phyloP scores from a whole-genome alignment of 805 yeast genomes.

The Pichia cephalocereana region DNA sequence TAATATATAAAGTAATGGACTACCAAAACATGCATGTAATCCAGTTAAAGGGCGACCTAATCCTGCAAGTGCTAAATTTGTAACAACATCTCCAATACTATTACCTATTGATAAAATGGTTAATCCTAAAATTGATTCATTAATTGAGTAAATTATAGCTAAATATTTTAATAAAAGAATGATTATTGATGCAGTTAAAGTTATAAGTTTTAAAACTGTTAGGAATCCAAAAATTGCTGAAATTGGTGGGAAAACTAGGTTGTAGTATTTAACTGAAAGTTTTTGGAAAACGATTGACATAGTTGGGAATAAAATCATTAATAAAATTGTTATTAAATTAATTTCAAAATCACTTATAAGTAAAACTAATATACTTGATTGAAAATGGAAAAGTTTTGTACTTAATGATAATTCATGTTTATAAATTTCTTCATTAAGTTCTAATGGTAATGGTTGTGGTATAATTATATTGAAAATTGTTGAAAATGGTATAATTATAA shows the following conservation, averaged over 20 bases:
- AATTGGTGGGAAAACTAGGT: conserved; percentile 13
- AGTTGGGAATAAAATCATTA: background rate
- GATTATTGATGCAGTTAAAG: conserved; percentile 22
- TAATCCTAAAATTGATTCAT: conserved; percentile 41
- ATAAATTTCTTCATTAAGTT: conserved; percentile 8
- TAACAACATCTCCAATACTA: conserved; percentile 42
- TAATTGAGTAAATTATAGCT: conserved; percentile 34
- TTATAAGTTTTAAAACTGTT: conserved; percentile 21
- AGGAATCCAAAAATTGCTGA: conserved; percentile 24
- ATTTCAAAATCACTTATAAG: conserved; percentile 6
- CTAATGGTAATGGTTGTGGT: conserved; percentile 20
- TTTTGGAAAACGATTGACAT: background rate
- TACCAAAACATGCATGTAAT: conserved; percentile 44
- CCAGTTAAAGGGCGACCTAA: conserved; percentile 35
- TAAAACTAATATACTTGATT: conserved; percentile 15
- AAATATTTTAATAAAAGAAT: conserved; percentile 31
- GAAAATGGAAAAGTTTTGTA: conserved; percentile 21
- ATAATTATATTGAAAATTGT: conserved; percentile 18
- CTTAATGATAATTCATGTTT: conserved; percentile 16
- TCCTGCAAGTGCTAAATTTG: conserved; percentile 36
- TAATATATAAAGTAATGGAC: conserved; percentile 39
- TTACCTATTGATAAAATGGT: conserved; percentile 41
- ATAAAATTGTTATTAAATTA: background rate
- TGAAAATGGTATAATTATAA: conserved; percentile 20
- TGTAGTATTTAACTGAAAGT: conserved; percentile 5